phyloP scores from a whole-genome alignment of 106 monocot species.

The Phalaenopsis aphrodite region DNA sequence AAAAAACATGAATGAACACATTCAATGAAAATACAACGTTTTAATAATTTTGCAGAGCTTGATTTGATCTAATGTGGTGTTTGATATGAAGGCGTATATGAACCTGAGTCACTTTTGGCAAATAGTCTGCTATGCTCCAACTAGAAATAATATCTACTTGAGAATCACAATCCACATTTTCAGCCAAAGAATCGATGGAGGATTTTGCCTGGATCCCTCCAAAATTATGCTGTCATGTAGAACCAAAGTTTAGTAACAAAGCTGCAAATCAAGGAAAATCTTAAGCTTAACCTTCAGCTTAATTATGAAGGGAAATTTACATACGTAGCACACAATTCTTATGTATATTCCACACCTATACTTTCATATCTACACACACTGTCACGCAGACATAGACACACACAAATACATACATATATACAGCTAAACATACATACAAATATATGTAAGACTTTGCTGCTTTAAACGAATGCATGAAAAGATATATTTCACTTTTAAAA shows the following conservation, averaged over 20 bases:
- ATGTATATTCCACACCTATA: too few species aligned
- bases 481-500: too few species aligned
- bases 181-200: constrained; percentile 2
- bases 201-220: constrained; percentile 77
- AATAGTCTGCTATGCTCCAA: constrained; percentile 84
- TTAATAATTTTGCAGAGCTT: not conserved
- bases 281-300: not conserved
- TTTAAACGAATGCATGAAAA: too few species aligned
- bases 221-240: constrained; percentile 65
- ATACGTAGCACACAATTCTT: not conserved
- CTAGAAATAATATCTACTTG: constrained; percentile 76
- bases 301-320: not conserved
- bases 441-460: too few species aligned
- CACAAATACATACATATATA: too few species aligned
- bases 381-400: too few species aligned
- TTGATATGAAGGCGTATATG: constrained; percentile 3
- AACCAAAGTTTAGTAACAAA: constrained; percentile 3
- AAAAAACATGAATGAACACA: not conserved
- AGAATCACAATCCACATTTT: constrained; percentile 29
- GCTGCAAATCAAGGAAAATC: not conserved
- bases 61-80: not conserved
- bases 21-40: not conserved
- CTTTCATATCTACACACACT: too few species aligned
- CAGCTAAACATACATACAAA: too few species aligned
- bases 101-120: constrained; percentile 75